These are phyloP conservation scores for Trypanosoma lewisi DNA, from an alignment of 208 protist genomes.

Conservation along the genomic window DNA sequence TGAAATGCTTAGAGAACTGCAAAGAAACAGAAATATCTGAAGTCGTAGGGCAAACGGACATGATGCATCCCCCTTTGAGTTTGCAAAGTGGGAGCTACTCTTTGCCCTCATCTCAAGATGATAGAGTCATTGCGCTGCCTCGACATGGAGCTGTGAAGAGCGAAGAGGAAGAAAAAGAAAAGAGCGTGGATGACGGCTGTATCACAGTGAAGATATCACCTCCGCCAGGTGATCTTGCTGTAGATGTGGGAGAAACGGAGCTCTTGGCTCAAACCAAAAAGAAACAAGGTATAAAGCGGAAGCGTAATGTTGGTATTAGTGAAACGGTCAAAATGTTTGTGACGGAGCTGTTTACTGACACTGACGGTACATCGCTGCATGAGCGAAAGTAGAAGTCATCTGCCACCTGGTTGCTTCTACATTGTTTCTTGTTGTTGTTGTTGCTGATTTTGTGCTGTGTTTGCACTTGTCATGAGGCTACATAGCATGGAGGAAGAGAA, in stretches of 20 bases:
- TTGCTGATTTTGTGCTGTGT: neutral
- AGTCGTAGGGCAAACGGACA: neutral
- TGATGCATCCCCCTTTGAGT: neutral
- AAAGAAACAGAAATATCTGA: neutral
- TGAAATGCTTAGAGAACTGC: neutral
- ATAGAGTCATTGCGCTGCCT: conserved; percentile 1
- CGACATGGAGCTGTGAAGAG: neutral
- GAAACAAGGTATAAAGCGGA: conserved; percentile 10
- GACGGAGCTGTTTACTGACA: conserved; percentile 10
- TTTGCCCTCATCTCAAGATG: conserved; percentile 3
- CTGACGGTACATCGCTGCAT: neutral
- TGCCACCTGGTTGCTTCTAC: neutral
- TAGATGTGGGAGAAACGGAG: neutral
- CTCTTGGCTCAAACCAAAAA: neutral
- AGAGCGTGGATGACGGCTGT: neutral
- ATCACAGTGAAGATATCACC: neutral
- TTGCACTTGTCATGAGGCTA: no score
- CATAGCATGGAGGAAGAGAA: no score
- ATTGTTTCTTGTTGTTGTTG: no score
- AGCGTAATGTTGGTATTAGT: conserved; percentile 3
- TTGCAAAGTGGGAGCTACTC: neutral
- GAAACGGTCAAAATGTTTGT: conserved; percentile 26
- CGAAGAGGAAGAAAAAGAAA: neutral
- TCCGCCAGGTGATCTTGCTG: neutral
- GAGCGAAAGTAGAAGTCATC: neutral